Conservation (phyloP, 495 filamentous ascomycete genomes). For the Chaetomium cochliodes region DNA sequence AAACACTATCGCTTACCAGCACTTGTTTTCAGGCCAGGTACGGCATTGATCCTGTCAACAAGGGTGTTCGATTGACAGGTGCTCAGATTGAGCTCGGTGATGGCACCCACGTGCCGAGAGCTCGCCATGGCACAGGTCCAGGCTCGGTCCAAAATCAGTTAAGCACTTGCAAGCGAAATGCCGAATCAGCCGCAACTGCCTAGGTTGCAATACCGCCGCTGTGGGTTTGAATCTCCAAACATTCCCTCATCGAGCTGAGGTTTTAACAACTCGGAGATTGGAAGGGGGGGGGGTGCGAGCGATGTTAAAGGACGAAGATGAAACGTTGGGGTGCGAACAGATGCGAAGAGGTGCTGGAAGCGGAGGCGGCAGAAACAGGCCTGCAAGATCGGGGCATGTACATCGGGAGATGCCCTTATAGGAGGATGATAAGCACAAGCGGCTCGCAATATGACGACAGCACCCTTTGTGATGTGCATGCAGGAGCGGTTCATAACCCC, state of each 20-base stretch:
- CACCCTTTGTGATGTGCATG: conserved; percentile 8
- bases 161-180: not conserved
- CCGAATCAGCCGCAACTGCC: conserved; percentile 7
- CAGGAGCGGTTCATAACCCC: not conserved
- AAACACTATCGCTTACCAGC: conserved; percentile 42
- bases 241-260: not conserved
- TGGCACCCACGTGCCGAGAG: conserved; percentile 35
- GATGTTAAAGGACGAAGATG: not conserved
- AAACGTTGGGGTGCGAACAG: not conserved
- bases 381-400: not conserved
- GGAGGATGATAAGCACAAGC: conserved; percentile 2
- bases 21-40: conserved; percentile 52
- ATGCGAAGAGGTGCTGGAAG: not conserved
- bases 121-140: conserved; percentile 35
- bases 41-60: conserved; percentile 48
- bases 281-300: not conserved
- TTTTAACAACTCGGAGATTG: not conserved
- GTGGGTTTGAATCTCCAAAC: not conserved
- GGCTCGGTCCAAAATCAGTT: not conserved
- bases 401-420: not conserved
- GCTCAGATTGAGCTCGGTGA: conserved; percentile 50
- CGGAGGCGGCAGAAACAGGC: not conserved
- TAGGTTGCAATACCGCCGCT: conserved; percentile 1
- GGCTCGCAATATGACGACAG: conserved; percentile 12
- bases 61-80: conserved; percentile 42